Base-by-base conservation (phyloP, 2,329 filamentous ascomycete species). In the Macrophomina tecta region DNA sequence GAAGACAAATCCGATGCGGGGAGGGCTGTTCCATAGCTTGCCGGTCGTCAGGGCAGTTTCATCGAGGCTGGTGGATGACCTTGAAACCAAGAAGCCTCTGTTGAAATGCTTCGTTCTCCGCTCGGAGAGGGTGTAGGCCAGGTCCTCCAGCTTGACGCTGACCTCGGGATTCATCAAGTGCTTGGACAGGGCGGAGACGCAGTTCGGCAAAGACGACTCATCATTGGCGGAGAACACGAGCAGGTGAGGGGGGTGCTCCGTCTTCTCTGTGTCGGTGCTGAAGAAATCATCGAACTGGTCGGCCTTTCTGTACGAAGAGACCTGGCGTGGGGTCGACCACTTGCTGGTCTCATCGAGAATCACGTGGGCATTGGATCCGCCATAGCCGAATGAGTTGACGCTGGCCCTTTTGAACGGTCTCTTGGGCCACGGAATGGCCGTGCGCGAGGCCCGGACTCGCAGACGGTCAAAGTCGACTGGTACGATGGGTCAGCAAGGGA, bases 381-480 rank as follows among this genome's bases (percentile, higher is more conserved):
- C 66, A 28, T 66, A 66, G 23, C 68, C 68, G 36, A 65, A 69
- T n/a, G 60, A 66, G 40, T 63, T 66, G 34, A 69, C 64, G 18
- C 65, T 49, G 34, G 64, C 68, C 34, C 2, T 32, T 23, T 48
- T 38, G 34, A 53, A 16, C 1, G 62, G 32, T 7, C 49, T 38
- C 23, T 55, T 51, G 4, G 71, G 73, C 71, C 71, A 74, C 18
- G 38, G 12, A 2, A 52, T 65, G n/a, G 72, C 45, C 8, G 77
- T 38, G 36, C 7, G 4, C 36, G 36, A 38, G 36, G 36, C 11
- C 36, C 36, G 34, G 2, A 68, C 49, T 23, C 30, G 55, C 8
- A 55, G 36, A 5, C 18, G 58, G 14, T 46, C 23, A n/a, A 68
- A 53, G 51, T 68, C 46, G 32, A 68, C 58, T 62, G 3, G 5